Percentiles rank a stretch among this genome's conserved stretches.
These are phyloP conservation scores for Kuraishia cidri DNA, from an alignment of 805 yeast species.

Conservation along the genomic window DNA sequence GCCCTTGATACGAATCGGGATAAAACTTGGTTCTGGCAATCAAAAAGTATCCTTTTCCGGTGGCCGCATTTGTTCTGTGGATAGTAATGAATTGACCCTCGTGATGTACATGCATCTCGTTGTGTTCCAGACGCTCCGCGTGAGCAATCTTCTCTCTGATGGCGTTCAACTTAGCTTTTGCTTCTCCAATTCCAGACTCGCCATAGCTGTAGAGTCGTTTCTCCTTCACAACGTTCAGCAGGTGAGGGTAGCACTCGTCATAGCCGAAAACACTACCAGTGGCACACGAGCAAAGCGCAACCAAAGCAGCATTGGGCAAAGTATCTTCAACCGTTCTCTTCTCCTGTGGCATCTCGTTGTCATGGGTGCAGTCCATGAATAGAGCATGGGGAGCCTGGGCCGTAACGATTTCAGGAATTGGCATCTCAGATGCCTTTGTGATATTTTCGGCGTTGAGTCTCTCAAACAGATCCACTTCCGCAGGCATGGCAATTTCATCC, in stretches of 20 bases:
- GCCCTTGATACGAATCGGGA: slow-evolving; percentile 35
- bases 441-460: too few species aligned
- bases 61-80: slow-evolving; percentile 74
- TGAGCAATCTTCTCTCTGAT: slow-evolving; percentile 53
- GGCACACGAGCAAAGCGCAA: slow-evolving; percentile 87
- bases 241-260: slow-evolving; percentile 83
- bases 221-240: slow-evolving; percentile 77
- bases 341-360: slow-evolving; percentile 82
- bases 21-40: slow-evolving; percentile 80
- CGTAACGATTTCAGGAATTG: slow-evolving; percentile 56
- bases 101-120: slow-evolving; percentile 91
- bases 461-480: slow-evolving; percentile 11
- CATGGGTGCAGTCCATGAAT: slow-evolving; percentile 97
- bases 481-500: slow-evolving; percentile 57
- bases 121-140: slow-evolving; percentile 43
- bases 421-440: slow-evolving; percentile 47
- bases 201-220: slow-evolving; percentile 48
- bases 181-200: slow-evolving; percentile 59
- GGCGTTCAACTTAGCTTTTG: slow-evolving; percentile 51
- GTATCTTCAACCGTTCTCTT: slow-evolving; percentile 93
- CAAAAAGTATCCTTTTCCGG: slow-evolving; percentile 84
- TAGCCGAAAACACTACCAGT: slow-evolving; percentile 92
- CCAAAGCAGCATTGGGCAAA: slow-evolving; percentile 89
- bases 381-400: slow-evolving; percentile 84
- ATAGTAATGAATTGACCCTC: slow-evolving; percentile 89